These are phyloP conservation scores for Tilletia horrida DNA, from an alignment of 1,284 basidiomycete species.

Conservation along the genomic window DNA sequence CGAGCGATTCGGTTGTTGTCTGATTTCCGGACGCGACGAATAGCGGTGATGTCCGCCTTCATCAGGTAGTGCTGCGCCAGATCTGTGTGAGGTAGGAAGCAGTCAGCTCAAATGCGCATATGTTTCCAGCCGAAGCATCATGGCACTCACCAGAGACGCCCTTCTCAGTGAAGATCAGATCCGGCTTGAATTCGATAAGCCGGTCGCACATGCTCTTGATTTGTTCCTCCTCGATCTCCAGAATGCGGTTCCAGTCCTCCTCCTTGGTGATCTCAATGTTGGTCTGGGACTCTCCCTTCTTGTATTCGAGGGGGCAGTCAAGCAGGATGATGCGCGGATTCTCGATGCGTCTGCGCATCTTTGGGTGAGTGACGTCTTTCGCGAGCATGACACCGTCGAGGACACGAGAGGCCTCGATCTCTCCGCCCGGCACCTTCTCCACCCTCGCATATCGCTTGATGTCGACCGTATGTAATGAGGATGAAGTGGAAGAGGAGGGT, in stretches of 20 bases:
- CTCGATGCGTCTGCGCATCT: slow-evolving; percentile 86
- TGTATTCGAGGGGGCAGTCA: slow-evolving; percentile 97
- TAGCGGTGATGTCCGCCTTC: slow-evolving; percentile 83
- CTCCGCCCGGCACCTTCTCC: slow-evolving; percentile 94
- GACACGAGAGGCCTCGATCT: slow-evolving; percentile 88
- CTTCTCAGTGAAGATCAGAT: slow-evolving; percentile 95
- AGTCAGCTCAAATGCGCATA: neutral
- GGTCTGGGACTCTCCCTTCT: slow-evolving; percentile 97
- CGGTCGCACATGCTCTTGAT: slow-evolving; percentile 82
- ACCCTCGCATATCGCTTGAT: slow-evolving; percentile 97
- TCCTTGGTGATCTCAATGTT: slow-evolving; percentile 98
- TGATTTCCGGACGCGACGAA: slow-evolving; percentile 92
- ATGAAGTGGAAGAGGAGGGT: neutral
- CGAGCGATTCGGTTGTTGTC: slow-evolving; percentile 98
- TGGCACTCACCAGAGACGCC: slow-evolving; percentile 74
- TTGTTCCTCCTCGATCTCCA: slow-evolving; percentile 96
- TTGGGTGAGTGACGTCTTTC: slow-evolving; percentile 98
- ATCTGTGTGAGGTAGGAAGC: slow-evolving; percentile 55
- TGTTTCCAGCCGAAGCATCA: too few species aligned
- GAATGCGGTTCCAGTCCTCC: slow-evolving; percentile 84
- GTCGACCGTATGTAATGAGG: slow-evolving; percentile 68
- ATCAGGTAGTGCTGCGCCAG: slow-evolving; percentile 88
- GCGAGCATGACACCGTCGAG: slow-evolving; percentile 92
- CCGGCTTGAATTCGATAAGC: slow-evolving; percentile 89
- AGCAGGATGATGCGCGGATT: slow-evolving; percentile 86